Evolutionary conservation across 768 basidiomycete species (phyloP).

Genomic region (Hortiboletus campestris): DNA sequence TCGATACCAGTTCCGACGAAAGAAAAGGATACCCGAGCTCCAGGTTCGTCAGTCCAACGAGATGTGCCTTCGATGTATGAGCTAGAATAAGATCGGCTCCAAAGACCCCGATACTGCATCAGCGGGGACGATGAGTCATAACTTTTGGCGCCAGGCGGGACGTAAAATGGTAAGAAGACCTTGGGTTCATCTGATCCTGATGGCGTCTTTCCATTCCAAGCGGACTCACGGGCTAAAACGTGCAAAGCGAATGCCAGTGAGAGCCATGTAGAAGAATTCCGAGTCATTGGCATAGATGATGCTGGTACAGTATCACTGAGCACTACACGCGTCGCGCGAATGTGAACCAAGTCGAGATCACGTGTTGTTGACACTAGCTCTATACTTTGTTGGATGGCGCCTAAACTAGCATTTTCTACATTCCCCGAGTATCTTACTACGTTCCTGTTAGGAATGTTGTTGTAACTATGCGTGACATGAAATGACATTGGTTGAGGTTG

Average conservation of each 20-base stretch:
- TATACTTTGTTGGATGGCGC: neutral
- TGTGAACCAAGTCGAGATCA: constrained; percentile 10
- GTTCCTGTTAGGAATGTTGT: constrained; percentile 27
- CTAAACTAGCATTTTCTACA: neutral
- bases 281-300: constrained; percentile 6
- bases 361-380: constrained; percentile 21
- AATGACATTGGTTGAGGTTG: constrained; percentile 20
- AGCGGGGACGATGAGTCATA: constrained; percentile 70
- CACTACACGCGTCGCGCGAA: neutral
- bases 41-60: constrained; percentile 46
- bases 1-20: constrained; percentile 78
- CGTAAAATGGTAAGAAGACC: constrained; percentile 67
- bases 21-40: constrained; percentile 52
- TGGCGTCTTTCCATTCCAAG: constrained; percentile 67
- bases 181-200: constrained; percentile 45
- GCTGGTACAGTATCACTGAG: neutral
- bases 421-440: constrained; percentile 13
- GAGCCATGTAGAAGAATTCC: neutral
- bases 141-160: constrained; percentile 67
- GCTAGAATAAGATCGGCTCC: constrained; percentile 53
- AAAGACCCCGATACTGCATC: constrained; percentile 59
- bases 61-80: constrained; percentile 51
- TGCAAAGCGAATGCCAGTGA: constrained; percentile 5
- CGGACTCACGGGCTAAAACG: constrained; percentile 36
- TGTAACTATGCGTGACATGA: constrained; percentile 33